A percentile compares a stretch with the other conserved stretches of the same genome.
Conservation (phyloP, 2,329 filamentous ascomycete genomes). For the Calonectria ilicicola region DNA sequence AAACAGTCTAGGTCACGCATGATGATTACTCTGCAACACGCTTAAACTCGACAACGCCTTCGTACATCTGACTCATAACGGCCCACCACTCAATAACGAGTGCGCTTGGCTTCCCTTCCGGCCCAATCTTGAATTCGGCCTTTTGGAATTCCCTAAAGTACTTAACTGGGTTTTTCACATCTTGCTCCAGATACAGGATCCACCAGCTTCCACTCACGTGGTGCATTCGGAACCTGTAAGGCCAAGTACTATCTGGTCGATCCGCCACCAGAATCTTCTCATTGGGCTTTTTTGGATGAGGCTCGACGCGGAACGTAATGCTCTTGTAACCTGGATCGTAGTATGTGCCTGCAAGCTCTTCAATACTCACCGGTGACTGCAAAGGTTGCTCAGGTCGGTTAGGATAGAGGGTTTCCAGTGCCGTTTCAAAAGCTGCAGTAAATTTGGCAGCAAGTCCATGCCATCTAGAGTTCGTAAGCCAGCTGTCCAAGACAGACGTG, state of each 20-base stretch:
- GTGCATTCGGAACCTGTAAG: conserved; percentile 33
- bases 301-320: conserved; percentile 33
- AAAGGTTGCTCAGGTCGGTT: conserved; percentile 48
- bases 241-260: conserved; percentile 39
- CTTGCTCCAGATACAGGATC: conserved; percentile 30
- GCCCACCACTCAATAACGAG: conserved; percentile 27
- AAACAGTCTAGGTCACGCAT: conserved; percentile 19
- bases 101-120: conserved; percentile 26
- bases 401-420: conserved; percentile 52
- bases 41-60: conserved; percentile 29
- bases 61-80: conserved; percentile 16
- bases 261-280: conserved; percentile 40
- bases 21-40: conserved; percentile 7
- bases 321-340: conserved; percentile 55
- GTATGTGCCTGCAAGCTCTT: conserved; percentile 55
- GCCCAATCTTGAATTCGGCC: conserved; percentile 30
- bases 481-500: neutral
- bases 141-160: conserved; percentile 20
- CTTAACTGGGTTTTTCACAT: neutral
- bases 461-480: conserved; percentile 22
- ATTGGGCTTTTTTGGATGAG: conserved; percentile 19
- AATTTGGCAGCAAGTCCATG: conserved; percentile 1
- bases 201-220: conserved; percentile 46
- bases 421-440: conserved; percentile 42
- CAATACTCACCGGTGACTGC: conserved; percentile 49